Conservation (phyloP, 371 early-diverging fungal species). For the Mortierella sp. region DNA sequence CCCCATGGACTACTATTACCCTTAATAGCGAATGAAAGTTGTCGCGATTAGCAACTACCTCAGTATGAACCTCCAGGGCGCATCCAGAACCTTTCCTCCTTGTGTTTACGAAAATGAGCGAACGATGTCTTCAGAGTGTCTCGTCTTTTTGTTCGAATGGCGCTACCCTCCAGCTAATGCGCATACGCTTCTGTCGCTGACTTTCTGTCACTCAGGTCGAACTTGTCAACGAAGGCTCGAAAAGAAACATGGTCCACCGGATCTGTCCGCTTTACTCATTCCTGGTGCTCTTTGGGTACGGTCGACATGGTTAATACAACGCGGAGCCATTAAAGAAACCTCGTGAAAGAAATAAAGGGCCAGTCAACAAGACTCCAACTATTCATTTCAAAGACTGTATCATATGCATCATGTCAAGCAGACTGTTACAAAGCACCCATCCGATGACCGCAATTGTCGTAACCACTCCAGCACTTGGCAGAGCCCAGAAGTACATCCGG, state of each 20-base stretch:
- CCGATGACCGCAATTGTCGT: no score
- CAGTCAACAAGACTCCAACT: no score
- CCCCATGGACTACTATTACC: no score
- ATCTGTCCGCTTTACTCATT: conserved; percentile 11
- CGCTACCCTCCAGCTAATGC: conserved; percentile 16
- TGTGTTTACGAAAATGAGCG: neutral
- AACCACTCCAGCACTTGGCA: no score
- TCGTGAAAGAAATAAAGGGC: conserved; percentile 9
- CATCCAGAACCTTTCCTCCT: conserved; percentile 24
- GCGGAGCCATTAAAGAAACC: neutral
- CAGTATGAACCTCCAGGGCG: conserved; percentile 15
- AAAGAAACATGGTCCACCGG: conserved; percentile 23
- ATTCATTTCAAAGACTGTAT: no score
- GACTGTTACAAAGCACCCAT: no score
- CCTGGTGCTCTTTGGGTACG: conserved; percentile 17
- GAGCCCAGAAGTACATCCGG: no score
- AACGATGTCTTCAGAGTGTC: neutral
- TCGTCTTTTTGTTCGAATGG: conserved; percentile 21
- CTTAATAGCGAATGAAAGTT: no score
- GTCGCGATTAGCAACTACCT: neutral
- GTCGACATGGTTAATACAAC: conserved; percentile 4
- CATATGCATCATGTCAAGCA: no score
- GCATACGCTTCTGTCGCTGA: conserved; percentile 21
- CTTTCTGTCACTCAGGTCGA: conserved; percentile 25
- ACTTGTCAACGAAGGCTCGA: conserved; percentile 13